Percentiles rank a stretch among this genome's conserved stretches.
phyloP scores from a whole-genome alignment of 495 filamentous ascomycete genomes.

The Jackrogersella multiformis region DNA sequence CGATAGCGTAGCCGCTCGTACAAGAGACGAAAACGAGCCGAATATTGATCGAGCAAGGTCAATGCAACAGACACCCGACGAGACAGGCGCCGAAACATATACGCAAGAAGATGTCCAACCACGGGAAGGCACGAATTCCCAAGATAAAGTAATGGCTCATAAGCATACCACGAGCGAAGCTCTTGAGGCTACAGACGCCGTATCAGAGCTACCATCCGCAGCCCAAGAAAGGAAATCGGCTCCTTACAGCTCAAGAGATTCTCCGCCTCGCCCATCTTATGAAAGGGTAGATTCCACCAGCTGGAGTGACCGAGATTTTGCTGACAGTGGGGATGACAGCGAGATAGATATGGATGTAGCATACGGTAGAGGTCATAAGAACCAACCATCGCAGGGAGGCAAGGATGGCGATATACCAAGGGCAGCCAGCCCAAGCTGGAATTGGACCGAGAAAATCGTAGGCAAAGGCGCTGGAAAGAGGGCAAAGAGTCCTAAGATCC shows the following conservation, averaged over 20 bases:
- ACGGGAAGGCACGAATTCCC: neutral
- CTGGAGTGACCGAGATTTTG: slow-evolving; percentile 65
- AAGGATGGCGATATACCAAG: slow-evolving; percentile 19
- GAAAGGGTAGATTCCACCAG: slow-evolving; percentile 53
- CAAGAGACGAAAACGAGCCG: slow-evolving; percentile 63
- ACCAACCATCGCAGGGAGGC: neutral
- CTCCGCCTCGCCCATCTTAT: slow-evolving; percentile 41
- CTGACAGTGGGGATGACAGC: slow-evolving; percentile 60
- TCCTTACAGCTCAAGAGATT: slow-evolving; percentile 40
- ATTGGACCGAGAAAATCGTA: slow-evolving; percentile 67
- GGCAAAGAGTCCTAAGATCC: slow-evolving; percentile 13
- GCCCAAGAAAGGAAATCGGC: slow-evolving; percentile 31
- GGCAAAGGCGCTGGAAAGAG: slow-evolving; percentile 54
- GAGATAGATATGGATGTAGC: slow-evolving; percentile 49
- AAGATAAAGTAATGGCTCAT: slow-evolving; percentile 14
- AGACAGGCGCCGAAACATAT: slow-evolving; percentile 52
- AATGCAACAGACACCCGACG: slow-evolving; percentile 46
- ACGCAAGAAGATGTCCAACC: slow-evolving; percentile 26
- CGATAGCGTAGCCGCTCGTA: slow-evolving; percentile 66
- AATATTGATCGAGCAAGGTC: slow-evolving; percentile 54
- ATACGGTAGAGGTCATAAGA: slow-evolving; percentile 29
- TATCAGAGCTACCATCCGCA: slow-evolving; percentile 46
- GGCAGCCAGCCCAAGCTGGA: slow-evolving; percentile 54
- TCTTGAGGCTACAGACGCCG: slow-evolving; percentile 51
- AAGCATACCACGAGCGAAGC: slow-evolving; percentile 50